These are phyloP conservation scores for Aeminium ludgeri DNA, from an alignment of 495 filamentous ascomycete species.

Conservation along the genomic window DNA sequence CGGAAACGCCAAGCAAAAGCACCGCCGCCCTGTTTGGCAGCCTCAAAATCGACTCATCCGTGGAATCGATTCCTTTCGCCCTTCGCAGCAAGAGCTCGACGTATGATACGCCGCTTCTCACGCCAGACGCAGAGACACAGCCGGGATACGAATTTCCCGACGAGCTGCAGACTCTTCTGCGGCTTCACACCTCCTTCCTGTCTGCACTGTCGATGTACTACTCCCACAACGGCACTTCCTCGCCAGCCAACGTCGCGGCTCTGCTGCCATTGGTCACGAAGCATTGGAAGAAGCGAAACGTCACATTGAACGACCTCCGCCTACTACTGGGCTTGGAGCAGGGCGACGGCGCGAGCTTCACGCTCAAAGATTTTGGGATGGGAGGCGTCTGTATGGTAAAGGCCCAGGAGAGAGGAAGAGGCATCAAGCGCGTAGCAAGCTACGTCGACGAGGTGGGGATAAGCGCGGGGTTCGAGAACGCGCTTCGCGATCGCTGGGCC, in stretches of 20 bases:
- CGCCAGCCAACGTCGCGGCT: conserved; percentile 40
- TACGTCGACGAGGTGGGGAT: conserved; percentile 39
- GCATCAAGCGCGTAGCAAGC: conserved; percentile 25
- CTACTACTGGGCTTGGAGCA: conserved; percentile 4
- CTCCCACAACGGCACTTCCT: conserved; percentile 45
- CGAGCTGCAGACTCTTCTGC: conserved; percentile 39
- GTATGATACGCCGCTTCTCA: conserved; percentile 6
- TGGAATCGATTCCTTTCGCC: conserved; percentile 7
- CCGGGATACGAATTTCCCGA: conserved; percentile 25
- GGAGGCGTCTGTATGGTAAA: conserved; percentile 34
- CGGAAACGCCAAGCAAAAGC: conserved; percentile 10
- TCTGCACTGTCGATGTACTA: conserved; percentile 40
- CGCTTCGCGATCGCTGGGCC: conserved; percentile 33
- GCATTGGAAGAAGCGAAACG: conserved; percentile 43
- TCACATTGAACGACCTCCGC: conserved; percentile 40
- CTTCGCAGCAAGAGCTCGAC: not conserved
- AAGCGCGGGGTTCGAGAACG: conserved; percentile 35
- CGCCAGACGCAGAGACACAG: conserved; percentile 1
- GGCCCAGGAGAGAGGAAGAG: conserved; percentile 23
- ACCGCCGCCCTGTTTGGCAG: conserved; percentile 10
- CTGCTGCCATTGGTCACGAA: conserved; percentile 38
- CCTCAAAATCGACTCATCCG: not conserved
- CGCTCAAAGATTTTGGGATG: conserved; percentile 42
- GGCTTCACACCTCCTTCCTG: conserved; percentile 40
- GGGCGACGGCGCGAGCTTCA: conserved; percentile 20